Evolutionary conservation across 306 rosid genomes (phyloP), one percentile per base, ranked within the genome.

Genomic region (Biancaea sappan): DNA sequence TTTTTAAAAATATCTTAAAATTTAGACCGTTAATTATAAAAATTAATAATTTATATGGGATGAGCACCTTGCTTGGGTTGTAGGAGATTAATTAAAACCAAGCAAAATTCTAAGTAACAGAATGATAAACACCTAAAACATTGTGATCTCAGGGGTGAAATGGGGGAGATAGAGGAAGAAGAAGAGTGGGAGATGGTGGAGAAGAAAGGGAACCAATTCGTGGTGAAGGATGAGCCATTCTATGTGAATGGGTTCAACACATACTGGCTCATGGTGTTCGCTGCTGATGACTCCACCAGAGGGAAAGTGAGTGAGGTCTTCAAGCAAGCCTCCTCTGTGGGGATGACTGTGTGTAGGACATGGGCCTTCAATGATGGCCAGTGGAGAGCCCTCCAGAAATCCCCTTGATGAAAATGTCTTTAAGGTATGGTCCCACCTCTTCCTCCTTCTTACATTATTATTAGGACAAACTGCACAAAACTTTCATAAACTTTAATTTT

Each of bases 341-440:
- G 99, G 1, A 85, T 94, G 71, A 81, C 96, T 7, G 93, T 94
- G 69, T 92, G 97, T 61, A 83, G 99, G 82, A 88, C 97, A n/a
- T 94, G 99, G 97, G 99, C 97, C 37, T 94, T 92, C 74, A 94
- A 94, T 24, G 99, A 94, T 64, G 96, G 97, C 79, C 97, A 94
- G 32, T 94, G 96, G 96, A 81, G 92, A 26, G 96, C 99, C 53
- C 99, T 94, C 80, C 97, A 92, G 80, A 92, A 83, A 75, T 83
- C 96, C 24, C 99, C 93, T 6, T 65, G 95, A 94, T 52, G 97
- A 94, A 83, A 69, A 73, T 16, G 92, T 94, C 32, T 94, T 94
- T 82, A 82, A 91, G 97, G 98, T 86, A 2, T 31, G 26, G 32
- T 53, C 32, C 25, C 8, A 22, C 60, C 7, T 53, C 13, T 5